These are phyloP conservation scores for Esteya vermicola DNA, from an alignment of 2,329 filamentous ascomycete genomes.

Conservation along the genomic window DNA sequence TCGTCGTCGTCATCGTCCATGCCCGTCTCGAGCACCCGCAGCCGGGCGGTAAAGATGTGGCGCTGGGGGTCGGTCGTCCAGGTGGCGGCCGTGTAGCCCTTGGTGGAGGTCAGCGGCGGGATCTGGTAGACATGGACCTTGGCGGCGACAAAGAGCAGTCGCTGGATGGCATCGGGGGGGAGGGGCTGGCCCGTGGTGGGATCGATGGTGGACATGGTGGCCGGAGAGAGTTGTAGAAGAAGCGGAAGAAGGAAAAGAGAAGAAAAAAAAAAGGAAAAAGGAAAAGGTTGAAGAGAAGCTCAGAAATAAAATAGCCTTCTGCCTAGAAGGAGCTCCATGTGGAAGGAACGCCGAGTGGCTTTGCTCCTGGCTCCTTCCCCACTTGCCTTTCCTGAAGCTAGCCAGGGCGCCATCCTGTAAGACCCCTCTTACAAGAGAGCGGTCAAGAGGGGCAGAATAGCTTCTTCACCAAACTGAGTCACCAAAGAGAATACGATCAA, in stretches of 20 bases:
- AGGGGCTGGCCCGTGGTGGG: constrained; percentile 55
- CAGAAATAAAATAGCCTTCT: no score
- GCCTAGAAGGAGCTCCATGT: no score
- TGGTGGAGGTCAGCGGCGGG: constrained; percentile 62
- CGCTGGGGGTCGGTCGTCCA: constrained; percentile 62
- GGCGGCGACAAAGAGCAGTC: constrained; percentile 63
- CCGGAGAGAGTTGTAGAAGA: background rate
- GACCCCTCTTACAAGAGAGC: no score
- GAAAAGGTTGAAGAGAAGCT: background rate
- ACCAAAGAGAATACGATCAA: no score
- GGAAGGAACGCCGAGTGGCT: no score
- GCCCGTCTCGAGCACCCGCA: constrained; percentile 67
- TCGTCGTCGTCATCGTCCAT: constrained; percentile 22
- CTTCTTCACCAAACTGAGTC: no score
- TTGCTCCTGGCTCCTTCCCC: no score
- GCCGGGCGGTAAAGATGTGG: constrained; percentile 73
- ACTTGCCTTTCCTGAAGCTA: no score
- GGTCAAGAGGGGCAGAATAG: no score
- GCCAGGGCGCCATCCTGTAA: no score
- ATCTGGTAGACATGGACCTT: constrained; percentile 78
- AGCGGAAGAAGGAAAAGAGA: no score
- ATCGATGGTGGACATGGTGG: constrained; percentile 49
- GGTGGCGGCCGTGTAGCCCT: constrained; percentile 61
- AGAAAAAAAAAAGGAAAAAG: background rate
- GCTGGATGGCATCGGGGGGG: constrained; percentile 66